Conservation (phyloP, 495 filamentous ascomycete genomes). For the Penicillium bialowiezense region DNA sequence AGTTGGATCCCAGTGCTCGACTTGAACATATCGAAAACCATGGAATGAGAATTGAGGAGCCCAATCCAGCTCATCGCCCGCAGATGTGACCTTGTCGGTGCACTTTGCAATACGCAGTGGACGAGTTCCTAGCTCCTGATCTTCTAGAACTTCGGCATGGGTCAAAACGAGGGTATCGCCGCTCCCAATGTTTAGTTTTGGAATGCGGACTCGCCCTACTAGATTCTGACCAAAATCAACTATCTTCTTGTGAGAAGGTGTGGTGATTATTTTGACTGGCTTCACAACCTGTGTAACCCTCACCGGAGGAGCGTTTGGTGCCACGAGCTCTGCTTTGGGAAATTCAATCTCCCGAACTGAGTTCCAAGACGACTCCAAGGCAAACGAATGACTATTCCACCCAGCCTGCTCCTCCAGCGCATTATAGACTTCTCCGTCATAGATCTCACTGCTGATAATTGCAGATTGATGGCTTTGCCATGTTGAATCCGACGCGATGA, state of each 20-base stretch:
- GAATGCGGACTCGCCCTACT: conserved; percentile 45
- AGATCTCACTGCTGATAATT: conserved; percentile 47
- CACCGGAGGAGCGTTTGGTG: conserved; percentile 44
- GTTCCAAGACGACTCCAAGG: conserved; percentile 16
- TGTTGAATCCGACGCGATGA: conserved; percentile 35
- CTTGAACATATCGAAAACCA: conserved; percentile 53
- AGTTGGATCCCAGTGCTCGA: conserved; percentile 44
- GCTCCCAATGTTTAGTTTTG: conserved; percentile 27
- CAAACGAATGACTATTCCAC: conserved; percentile 18
- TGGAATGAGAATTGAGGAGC: conserved; percentile 51
- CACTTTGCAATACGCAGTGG: conserved; percentile 48
- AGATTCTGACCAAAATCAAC: conserved; percentile 59
- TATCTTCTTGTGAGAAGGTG: conserved; percentile 43
- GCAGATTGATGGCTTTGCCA: conserved; percentile 43
- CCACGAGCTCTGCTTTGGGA: conserved; percentile 26
- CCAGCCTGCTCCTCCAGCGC: conserved; percentile 24
- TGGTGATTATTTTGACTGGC: conserved; percentile 37
- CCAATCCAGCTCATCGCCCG: conserved; percentile 22
- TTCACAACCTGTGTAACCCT: conserved; percentile 36
- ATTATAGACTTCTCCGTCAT: conserved; percentile 54
- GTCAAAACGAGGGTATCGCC: conserved; percentile 29
- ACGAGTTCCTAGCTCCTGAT: conserved; percentile 47
- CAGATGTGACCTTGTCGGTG: conserved; percentile 38
- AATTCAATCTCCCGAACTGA: conserved; percentile 15
- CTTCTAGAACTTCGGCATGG: conserved; percentile 53